These are phyloP conservation scores for Quambalaria eucalypti DNA, from an alignment of 1,284 basidiomycete species.

Conservation along the genomic window DNA sequence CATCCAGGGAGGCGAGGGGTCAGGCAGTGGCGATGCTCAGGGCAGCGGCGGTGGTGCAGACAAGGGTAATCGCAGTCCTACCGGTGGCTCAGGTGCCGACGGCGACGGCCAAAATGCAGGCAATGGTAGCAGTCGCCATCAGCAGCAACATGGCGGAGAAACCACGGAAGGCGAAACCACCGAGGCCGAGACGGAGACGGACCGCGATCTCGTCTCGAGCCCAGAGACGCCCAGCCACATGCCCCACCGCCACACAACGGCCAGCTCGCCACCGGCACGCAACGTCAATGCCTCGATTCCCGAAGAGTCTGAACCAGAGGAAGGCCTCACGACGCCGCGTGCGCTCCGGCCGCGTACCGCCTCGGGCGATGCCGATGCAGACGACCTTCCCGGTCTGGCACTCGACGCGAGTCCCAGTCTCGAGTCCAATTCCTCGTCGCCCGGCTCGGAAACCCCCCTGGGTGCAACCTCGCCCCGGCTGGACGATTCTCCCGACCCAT, in stretches of 20 bases:
- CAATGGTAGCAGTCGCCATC: slow-evolving; percentile 15
- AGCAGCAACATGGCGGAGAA: slow-evolving; percentile 2
- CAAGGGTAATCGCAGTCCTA: slow-evolving; percentile 17
- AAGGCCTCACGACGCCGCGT: not conserved
- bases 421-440: not conserved
- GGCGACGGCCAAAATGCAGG: not conserved
- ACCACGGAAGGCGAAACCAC: not conserved
- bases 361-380: too few species aligned
- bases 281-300: not conserved
- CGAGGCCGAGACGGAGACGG: slow-evolving; percentile 20
- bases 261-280: too few species aligned
- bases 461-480: too few species aligned
- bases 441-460: not conserved
- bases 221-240: not conserved
- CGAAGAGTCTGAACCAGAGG: slow-evolving; percentile 1
- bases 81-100: too few species aligned
- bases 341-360: not conserved
- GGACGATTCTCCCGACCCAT: too few species aligned
- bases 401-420: too few species aligned
- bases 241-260: not conserved
- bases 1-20: slow-evolving; percentile 38
- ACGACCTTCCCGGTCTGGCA: not conserved
- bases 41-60: not conserved
- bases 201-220: not conserved
- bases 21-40: slow-evolving; percentile 3